Percentiles rank a stretch among this genome's conserved stretches.
These are phyloP conservation scores for Cicer arietinum DNA, from an alignment of 306 rosid species.

Conservation along the genomic window DNA sequence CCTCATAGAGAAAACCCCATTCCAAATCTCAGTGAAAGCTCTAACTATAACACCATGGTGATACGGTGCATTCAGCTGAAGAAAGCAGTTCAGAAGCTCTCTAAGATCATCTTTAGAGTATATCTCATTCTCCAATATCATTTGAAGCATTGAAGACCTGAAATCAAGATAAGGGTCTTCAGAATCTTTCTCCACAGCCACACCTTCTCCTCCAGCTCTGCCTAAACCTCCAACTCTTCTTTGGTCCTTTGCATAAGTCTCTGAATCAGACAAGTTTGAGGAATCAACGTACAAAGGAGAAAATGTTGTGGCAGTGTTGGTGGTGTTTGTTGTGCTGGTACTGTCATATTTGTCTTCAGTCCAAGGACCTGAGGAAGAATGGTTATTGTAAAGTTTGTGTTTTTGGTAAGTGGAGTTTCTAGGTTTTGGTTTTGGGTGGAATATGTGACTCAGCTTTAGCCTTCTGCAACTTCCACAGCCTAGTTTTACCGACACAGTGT, in stretches of 20 bases:
- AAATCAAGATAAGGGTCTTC: constrained; percentile 93
- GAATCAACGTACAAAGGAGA: constrained; percentile 52
- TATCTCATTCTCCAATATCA: constrained; percentile 94
- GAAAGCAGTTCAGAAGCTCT: constrained; percentile 80
- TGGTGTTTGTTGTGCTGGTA: constrained; percentile 39
- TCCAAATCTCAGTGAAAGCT: constrained; percentile 97
- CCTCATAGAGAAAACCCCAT: constrained; percentile 63
- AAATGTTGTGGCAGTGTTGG: constrained; percentile 50
- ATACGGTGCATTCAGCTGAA: constrained; percentile 79
- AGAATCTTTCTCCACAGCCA: constrained; percentile 93
- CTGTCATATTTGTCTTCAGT: constrained; percentile 43
- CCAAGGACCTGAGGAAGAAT: constrained; percentile 43
- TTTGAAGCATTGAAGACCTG: constrained; percentile 87
- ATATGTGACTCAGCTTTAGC: constrained; percentile 57
- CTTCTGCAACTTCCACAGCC: constrained; percentile 78
- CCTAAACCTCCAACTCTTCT: constrained; percentile 63
- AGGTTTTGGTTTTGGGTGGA: constrained; percentile 65
- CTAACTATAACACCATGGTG: constrained; percentile 81
- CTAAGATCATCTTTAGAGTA: constrained; percentile 79
- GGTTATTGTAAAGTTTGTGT: constrained; percentile 37
- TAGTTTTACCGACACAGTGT: constrained; percentile 65
- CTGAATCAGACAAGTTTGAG: constrained; percentile 48
- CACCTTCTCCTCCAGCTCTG: constrained; percentile 67
- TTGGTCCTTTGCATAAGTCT: constrained; percentile 22
- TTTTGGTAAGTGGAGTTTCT: constrained; percentile 50